Base-by-base conservation (phyloP, 805 yeast genomes). In the Kodamaea fukazawae region DNA sequence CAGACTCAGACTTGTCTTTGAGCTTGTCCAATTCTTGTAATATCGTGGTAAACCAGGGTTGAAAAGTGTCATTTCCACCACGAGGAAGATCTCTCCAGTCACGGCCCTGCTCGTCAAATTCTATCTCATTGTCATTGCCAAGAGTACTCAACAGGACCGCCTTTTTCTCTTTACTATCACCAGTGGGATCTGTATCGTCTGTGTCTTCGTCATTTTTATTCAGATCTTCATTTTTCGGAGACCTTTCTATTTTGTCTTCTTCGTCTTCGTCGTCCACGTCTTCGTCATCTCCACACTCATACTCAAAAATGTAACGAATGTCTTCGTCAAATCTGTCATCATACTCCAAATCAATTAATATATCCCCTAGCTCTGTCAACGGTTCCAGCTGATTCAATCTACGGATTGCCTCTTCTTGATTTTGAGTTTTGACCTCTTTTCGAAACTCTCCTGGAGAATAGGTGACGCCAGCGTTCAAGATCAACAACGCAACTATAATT, bases 31-130 rank as follows among this genome's bases (percentile, higher is more conserved):
- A 54, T 20, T 48, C 47, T 1, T 37, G 40, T 14, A 52, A 44
- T 22, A 45, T 34, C 14, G 46, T 45, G 16, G 52, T 15, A 36
- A 60, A 62, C 41, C 50, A 45, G 2, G 40, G 43, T 9, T 51
- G 48, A 39, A 48, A 57, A 7, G 47, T 36, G 9, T 61, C 57
- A 52, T 83, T 83, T 1, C 65, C 65, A 2, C 78, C 86, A 36
- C 88, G 62, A 2, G 86, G 83, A 9, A 81, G 67, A 56, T 82
- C 89, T 49, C 88, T 63, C 86, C 89, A 81, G 59, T 83, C 89
- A 26, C 76, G 65, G 0, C 86, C 87, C 33, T 67, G 55, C 18
- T 75, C 72, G 54, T 80, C 86, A 54, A 77, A 74, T 35, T 76
- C 79, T 28, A 76, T 60, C 3, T 46, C 35, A 18, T 37, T 23